Conservation (phyloP, 495 filamentous ascomycete genomes). For the Neurospora pannonica region DNA sequence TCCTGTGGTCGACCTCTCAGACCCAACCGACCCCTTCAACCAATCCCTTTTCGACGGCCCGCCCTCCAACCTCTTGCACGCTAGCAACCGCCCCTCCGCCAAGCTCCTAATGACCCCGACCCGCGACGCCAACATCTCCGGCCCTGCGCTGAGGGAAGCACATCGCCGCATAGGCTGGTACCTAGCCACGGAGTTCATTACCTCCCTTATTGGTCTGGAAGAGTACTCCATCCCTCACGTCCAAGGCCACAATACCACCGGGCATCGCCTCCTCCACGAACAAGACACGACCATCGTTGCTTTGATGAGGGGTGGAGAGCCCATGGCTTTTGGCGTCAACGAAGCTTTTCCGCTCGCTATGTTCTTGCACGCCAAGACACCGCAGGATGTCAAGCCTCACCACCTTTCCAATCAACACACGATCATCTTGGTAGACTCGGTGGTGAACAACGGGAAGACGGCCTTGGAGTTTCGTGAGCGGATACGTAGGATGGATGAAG, state of each 20-base stretch:
- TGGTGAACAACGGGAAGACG: conserved; percentile 49
- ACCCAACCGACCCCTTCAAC: not conserved
- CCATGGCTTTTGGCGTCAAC: conserved; percentile 56
- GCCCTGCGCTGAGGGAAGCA: conserved; percentile 40
- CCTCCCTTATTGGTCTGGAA: conserved; percentile 45
- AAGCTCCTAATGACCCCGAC: conserved; percentile 51
- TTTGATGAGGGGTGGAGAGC: conserved; percentile 58
- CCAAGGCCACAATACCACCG: conserved; percentile 36
- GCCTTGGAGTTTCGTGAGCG: conserved; percentile 44
- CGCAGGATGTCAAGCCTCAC: conserved; percentile 34
- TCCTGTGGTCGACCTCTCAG: conserved; percentile 33
- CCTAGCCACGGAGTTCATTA: conserved; percentile 41
- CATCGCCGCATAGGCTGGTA: conserved; percentile 46
- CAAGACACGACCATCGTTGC: conserved; percentile 46
- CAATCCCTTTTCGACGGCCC: not conserved
- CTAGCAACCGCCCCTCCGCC: conserved; percentile 34
- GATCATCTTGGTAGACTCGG: conserved; percentile 52
- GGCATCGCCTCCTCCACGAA: conserved; percentile 46
- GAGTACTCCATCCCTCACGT: conserved; percentile 43
- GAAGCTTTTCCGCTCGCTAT: conserved; percentile 44
- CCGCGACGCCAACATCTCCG: conserved; percentile 39
- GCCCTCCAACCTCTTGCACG: conserved; percentile 25
- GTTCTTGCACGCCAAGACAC: conserved; percentile 45
- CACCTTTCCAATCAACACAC: conserved; percentile 34
- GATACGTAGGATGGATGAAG: conserved; percentile 30